Conservation (phyloP, 2,329 filamentous ascomycete genomes). For the Sphaerulina musiva region DNA sequence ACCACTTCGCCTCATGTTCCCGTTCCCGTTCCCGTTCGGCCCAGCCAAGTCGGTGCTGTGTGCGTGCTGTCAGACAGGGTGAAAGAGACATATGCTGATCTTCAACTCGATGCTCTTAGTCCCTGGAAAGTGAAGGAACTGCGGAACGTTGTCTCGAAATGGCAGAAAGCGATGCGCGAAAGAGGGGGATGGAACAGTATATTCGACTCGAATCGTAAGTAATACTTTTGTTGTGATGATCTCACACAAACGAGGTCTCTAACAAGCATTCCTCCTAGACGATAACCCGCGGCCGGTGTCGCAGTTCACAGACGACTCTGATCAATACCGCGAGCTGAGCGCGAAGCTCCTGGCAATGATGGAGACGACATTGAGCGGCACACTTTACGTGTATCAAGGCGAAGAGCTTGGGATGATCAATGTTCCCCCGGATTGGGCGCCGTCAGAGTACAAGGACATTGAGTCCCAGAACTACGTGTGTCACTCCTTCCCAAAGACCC, state of each 20-base stretch:
- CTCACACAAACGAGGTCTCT: background rate
- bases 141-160: conserved; percentile 30
- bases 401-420: conserved; percentile 49
- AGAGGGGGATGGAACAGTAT: conserved; percentile 47
- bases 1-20: too few relatives aligned
- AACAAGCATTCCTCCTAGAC: conserved; percentile 29
- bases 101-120: too few relatives aligned
- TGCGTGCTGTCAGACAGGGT: too few relatives aligned
- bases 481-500: background rate
- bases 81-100: too few relatives aligned
- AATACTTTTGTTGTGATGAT: conserved; percentile 8
- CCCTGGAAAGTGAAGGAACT: conserved; percentile 36
- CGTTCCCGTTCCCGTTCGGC: too few relatives aligned
- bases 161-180: conserved; percentile 46
- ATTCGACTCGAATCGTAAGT: conserved; percentile 50
- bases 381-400: conserved; percentile 47
- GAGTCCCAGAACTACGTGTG: conserved; percentile 49
- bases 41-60: too few relatives aligned
- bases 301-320: conserved; percentile 44
- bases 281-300: conserved; percentile 40
- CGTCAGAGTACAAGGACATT: conserved; percentile 46
- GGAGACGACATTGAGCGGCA: conserved; percentile 45
- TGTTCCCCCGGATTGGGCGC: conserved; percentile 39
- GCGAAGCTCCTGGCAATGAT: conserved; percentile 46
- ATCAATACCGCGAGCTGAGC: conserved; percentile 41